Evolutionary conservation across 2,329 filamentous ascomycete genomes (phyloP).

Genomic region (Dothiorella sarmentorum): DNA sequence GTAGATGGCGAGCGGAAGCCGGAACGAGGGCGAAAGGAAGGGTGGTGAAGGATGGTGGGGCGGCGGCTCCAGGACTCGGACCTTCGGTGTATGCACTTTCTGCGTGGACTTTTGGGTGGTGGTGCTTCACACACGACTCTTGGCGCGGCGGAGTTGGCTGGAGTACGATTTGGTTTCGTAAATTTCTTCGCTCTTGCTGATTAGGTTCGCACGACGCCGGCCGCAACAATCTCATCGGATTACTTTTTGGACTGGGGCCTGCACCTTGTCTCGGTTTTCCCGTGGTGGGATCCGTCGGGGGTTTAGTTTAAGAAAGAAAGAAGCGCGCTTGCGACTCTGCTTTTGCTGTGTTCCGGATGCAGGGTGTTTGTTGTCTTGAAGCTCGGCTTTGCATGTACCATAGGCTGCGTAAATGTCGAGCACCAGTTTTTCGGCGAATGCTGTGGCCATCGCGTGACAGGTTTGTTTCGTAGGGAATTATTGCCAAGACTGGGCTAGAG

Average conservation of each 20-base stretch:
- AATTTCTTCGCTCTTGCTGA: background rate
- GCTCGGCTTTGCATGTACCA: constrained; percentile 12
- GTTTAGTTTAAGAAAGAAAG: constrained; percentile 14
- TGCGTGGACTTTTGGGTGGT: constrained; percentile 11
- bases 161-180: constrained; percentile 15
- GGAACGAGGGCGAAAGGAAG: background rate
- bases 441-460: background rate
- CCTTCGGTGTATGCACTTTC: constrained; percentile 12
- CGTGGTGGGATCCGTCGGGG: background rate
- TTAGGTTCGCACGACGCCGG: background rate
- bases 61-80: background rate
- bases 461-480: background rate
- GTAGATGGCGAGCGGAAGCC: background rate
- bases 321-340: constrained; percentile 7
- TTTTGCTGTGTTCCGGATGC: constrained; percentile 10
- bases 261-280: background rate
- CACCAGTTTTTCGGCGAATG: background rate
- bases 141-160: constrained; percentile 11
- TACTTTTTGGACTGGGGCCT: constrained; percentile 2
- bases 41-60: background rate
- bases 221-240: constrained; percentile 1
- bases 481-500: constrained; percentile 6
- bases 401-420: constrained; percentile 10
- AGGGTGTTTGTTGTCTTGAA: constrained; percentile 8
- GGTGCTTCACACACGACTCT: constrained; percentile 9